Evolutionary conservation across 2,329 filamentous ascomycete species (phyloP), one percentile per base, ranked within the genome.

Genomic region (Cladosporium sp.): DNA sequence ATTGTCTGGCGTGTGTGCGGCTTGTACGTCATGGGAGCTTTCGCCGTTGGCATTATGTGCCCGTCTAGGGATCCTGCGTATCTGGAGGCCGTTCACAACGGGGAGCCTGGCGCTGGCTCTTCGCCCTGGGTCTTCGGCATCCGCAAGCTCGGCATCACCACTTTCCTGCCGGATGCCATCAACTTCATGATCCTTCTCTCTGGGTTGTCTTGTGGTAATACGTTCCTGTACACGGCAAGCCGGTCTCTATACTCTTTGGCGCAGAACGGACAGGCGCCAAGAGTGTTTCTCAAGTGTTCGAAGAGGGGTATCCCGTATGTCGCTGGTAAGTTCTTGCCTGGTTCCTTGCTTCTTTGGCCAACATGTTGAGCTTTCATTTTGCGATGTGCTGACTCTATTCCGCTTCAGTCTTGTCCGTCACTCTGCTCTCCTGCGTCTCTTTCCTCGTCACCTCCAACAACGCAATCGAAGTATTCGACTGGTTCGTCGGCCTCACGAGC

Each of bases 281-380:
- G 58, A 1, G 64, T 70, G 36, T 84, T 87, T 66, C 79, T 82
- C 36, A 86, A 87, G 71, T 83, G 89, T 68, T 86, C 88, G 73
- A 83, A 87, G 87, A 59, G 96, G 95, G 77, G 88, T 96, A 70
- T 93, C 96, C 79, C 93, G 92, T 61, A 61, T 18, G n/a, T 61
- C 26, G 58, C 58, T n/a, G 83, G 81, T 73, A 76, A 43, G 83
- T 32, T 79, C 14, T 13, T 14, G 16, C 5, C 23, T 21, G 1
- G 13, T 1, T 23, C 2, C 3, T 3, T 23, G 13, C 3, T 14
- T 18, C 14, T 16, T 14, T 28, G 7, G 5, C 21, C 30, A 25
- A 10, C 26, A 14, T 28, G 13, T 11, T 18, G n/a, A 3, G 4
- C 4, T 14, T n/a, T 6, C 5, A 8, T 11, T 2, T 10, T 21